Conservation (phyloP, 108 stramenopile genomes). For the Cyclotella choctawhatcheeana region DNA sequence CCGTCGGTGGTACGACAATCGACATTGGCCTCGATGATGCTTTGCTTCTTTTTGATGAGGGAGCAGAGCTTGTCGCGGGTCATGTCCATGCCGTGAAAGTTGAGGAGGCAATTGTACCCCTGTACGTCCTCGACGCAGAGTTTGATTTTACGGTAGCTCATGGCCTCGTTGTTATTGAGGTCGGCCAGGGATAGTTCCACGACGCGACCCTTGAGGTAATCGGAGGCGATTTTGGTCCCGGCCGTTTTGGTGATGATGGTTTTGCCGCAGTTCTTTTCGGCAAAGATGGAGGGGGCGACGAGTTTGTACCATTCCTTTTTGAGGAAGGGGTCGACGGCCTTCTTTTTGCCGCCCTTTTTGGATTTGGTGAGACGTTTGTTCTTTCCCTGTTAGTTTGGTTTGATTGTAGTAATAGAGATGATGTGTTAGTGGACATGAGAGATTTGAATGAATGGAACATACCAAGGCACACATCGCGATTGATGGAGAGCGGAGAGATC, state of each 20-base stretch:
- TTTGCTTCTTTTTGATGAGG: constrained; percentile 99
- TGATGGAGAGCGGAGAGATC: too few relatives aligned
- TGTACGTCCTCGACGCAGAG: constrained; percentile 99
- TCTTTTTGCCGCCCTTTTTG: constrained; percentile 93
- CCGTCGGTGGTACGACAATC: constrained; percentile 99
- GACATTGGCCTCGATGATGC: constrained; percentile 98
- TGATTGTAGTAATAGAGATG: background rate
- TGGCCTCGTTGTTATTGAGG: constrained; percentile 94
- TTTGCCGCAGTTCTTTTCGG: constrained; percentile 94
- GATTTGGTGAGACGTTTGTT: constrained; percentile 97
- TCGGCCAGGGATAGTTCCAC: constrained; percentile 98
- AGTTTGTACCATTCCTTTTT: constrained; percentile 99
- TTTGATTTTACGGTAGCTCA: constrained; percentile 97
- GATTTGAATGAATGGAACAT: background rate
- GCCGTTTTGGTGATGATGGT: constrained; percentile 98
- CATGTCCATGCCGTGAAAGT: constrained; percentile 99
- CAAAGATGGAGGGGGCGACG: constrained; percentile 97
- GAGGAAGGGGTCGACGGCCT: constrained; percentile 97
- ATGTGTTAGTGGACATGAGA: background rate
- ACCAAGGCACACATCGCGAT: background rate
- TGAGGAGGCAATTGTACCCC: constrained; percentile 97
- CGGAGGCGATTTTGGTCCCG: constrained; percentile 98
- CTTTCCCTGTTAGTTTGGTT: constrained; percentile 85
- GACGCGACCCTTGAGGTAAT: constrained; percentile 97
- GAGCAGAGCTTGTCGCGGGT: constrained; percentile 99